Evolutionary conservation across 306 rosid species (phyloP), one percentile per base, ranked within the genome.

Genomic region (Dryas drummondii): DNA sequence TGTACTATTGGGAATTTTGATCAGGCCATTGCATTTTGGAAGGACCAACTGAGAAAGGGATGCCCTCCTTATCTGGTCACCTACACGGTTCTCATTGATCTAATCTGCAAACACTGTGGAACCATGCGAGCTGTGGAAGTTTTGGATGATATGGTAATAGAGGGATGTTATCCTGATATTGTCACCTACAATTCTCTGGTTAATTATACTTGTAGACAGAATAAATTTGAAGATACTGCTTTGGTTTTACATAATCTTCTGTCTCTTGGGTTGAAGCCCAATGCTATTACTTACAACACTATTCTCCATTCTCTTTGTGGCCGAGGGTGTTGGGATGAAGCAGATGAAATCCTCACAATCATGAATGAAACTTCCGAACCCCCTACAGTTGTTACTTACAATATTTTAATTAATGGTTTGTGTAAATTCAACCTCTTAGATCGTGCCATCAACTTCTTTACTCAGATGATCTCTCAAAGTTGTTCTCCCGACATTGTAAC

Each of bases 91-190:
- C 91, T 94, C 61, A 78, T 90, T 61, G 93, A 91, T 40, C 86
- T 90, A 80, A 86, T 88, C 55, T 94, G 93, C 89, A 94, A 50
- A 84, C 81, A 86, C 71, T 62, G 85, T 63, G 98, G 98, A 49
- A 72, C 85, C 42, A 74, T 54, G 67, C 83, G 40, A 48, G 97
- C 94, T 71, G 79, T 90, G 48, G 94, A 87, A 86, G 93, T 91
- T 51, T 81, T 94, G 80, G 98, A 90, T 76, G 97, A 91, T 73
- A 74, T 91, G 80, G 91, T 86, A 51, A 75, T 62, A 77, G 97
- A 91, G 79, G 97, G 97, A 17, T 94, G 98, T 77, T 84, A 76
- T 75, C 98, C 97, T 15, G 96, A 94, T 83, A 85, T 90, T n/a
- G 45, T 85, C 49, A 88, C 89, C 7, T 90, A 88, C 86, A 94